Base-by-base conservation (phyloP, 441 rosid genomes). In the Erysimum cheiri region DNA sequence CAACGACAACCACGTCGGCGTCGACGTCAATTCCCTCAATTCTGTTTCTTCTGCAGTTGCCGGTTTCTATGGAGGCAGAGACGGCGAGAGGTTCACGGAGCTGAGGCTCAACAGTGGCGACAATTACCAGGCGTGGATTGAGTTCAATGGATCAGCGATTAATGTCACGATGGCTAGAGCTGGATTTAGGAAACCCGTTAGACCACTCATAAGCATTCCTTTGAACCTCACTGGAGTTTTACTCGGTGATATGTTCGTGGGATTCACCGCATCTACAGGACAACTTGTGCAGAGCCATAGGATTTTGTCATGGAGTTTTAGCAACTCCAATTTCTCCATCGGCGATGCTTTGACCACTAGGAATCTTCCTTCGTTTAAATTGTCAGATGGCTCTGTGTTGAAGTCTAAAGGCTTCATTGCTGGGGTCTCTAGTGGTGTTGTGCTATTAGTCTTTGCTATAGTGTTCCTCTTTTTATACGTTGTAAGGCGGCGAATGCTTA, bases 81-180 rank as follows among this genome's bases (percentile, higher is more conserved):
- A 66, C 35, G 74, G 68, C 4, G 35, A 56, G 13, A 43, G 17
- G 37, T 73, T 80, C 37, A 62, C 75, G 40, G 69, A 67, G 61
- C 60, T 69, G 78, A 60, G 54, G 82, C 80, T 85, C 8, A 87
- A 87, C 48, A 77, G 48, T 52, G 97, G 92, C 8, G 75, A 70
- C 29, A 91, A 87, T 53, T 88, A 88, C 53, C 86, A 83, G 69
- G 93, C 83, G 41, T 91, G 97, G 89, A 87, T 84, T 52, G 92
- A 87, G 70, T 86, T 87, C 69, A 64, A 59, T 2, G 85, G 82
- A 41, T 83, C 83, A 28, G 60, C 77, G 7, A 49, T 89, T 29
- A 85, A 80, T 57, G 83, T 87, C 24, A 82, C 85, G 4, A 86
- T 86, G 85, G 90, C 83, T 1, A 78, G 66, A 22, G 77, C 76